Conservation (phyloP, 1,284 basidiomycete genomes). For the Pyrrhoderma noxium region DNA sequence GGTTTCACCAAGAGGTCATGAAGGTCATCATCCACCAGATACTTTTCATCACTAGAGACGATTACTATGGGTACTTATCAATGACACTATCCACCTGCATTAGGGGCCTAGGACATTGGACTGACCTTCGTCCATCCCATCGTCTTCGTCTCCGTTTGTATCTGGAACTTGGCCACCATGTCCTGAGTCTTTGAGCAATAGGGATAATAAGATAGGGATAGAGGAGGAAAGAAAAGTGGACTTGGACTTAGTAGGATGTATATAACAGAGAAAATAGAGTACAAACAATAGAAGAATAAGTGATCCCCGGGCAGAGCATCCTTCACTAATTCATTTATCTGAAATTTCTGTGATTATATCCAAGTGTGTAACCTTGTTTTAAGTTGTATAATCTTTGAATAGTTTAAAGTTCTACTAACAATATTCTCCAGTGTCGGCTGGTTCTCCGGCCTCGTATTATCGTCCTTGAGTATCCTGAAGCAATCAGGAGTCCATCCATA, state of each 20-base stretch:
- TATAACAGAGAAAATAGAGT: background rate
- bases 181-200: slow-evolving; percentile 17
- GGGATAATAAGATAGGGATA: background rate
- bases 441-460: background rate
- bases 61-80: slow-evolving; percentile 1
- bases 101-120: no score
- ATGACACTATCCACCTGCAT: background rate
- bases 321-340: slow-evolving; percentile 9
- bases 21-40: slow-evolving; percentile 19
- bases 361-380: background rate
- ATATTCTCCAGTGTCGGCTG: slow-evolving; percentile 15
- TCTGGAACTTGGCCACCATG: slow-evolving; percentile 18
- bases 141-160: slow-evolving; percentile 18
- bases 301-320: slow-evolving; percentile 13
- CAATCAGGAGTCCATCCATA: slow-evolving; percentile 7
- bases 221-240: background rate
- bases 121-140: slow-evolving; percentile 19
- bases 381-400: background rate
- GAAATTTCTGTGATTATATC: slow-evolving; percentile 4
- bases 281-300: slow-evolving; percentile 15
- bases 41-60: slow-evolving; percentile 15
- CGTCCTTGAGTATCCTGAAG: slow-evolving; percentile 17
- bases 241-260: background rate
- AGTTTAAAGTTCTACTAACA: slow-evolving; percentile 1
- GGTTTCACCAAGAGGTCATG: slow-evolving; percentile 15